These are phyloP conservation scores for Aspergillus carlsbadensis DNA, from an alignment of 495 filamentous ascomycete genomes.

Conservation along the genomic window DNA sequence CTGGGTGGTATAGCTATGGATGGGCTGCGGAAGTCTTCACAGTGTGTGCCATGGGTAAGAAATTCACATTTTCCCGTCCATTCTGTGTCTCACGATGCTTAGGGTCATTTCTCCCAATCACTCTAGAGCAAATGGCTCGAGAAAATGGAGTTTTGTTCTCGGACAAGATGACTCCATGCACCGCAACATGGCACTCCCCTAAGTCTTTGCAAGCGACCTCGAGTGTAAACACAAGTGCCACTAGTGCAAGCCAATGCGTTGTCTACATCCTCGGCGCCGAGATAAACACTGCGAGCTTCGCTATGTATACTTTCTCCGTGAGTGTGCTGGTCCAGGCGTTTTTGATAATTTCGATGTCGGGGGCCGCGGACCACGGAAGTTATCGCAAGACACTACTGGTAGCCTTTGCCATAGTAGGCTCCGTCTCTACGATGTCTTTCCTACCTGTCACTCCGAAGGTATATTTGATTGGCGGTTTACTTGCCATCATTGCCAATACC, in stretches of 20 bases:
- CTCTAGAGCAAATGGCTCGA: constrained; percentile 87
- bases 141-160: constrained; percentile 82
- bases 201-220: constrained; percentile 14
- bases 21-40: constrained; percentile 98
- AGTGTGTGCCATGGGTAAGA: constrained; percentile 79
- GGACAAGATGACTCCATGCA: constrained; percentile 72
- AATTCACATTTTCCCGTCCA: neutral
- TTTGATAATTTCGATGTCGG: constrained; percentile 92
- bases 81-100: constrained; percentile 7
- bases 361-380: constrained; percentile 91
- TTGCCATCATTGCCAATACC: constrained; percentile 88
- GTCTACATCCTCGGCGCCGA: constrained; percentile 78
- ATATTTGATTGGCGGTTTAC: constrained; percentile 76
- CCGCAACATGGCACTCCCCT: constrained; percentile 41
- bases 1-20: constrained; percentile 93
- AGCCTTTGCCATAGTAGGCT: constrained; percentile 76
- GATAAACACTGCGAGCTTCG: constrained; percentile 95
- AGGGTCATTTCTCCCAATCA: constrained; percentile 97
- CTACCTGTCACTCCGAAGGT: constrained; percentile 69
- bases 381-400: constrained; percentile 88
- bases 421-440: constrained; percentile 84
- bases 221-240: constrained; percentile 11
- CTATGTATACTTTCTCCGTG: constrained; percentile 96
- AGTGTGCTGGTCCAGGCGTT: constrained; percentile 87
- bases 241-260: constrained; percentile 68